phyloP scores from a whole-genome alignment of 176 grass and related monocot genomes.

The Carex myosuroides region DNA sequence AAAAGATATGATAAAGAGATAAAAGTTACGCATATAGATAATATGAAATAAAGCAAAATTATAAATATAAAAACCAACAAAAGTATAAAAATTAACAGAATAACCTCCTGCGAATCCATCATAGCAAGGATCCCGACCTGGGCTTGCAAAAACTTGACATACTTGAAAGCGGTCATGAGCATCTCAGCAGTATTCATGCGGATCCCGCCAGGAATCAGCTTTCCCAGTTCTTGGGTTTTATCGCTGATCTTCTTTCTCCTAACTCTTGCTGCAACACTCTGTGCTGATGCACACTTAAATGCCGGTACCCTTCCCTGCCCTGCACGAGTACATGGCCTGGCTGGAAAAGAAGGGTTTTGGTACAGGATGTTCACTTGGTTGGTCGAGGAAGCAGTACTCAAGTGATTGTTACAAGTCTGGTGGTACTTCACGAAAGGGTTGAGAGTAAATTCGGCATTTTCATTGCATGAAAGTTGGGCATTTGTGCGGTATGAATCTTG shows the following conservation, averaged over 20 bases:
- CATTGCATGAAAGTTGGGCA: constrained; percentile 20
- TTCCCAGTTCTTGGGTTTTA: constrained; percentile 61
- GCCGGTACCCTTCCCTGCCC: not conserved
- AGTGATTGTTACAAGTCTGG: not conserved
- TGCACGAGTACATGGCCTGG: not conserved
- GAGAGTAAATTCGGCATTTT: not conserved
- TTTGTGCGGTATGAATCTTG: not conserved
- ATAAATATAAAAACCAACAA: not conserved
- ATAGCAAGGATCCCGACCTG: constrained; percentile 63
- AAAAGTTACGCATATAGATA: not conserved
- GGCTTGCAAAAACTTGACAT: constrained; percentile 72
- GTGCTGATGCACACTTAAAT: constrained; percentile 8
- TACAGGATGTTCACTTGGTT: not conserved
- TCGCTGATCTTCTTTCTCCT: constrained; percentile 68
- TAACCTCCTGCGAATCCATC: constrained; percentile 42
- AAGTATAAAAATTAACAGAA: not conserved
- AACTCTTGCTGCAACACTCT: constrained; percentile 45
- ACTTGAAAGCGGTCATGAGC: constrained; percentile 45
- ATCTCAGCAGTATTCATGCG: constrained; percentile 79
- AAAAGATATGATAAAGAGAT: not conserved
- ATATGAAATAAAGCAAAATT: not conserved
- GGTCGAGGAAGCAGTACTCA: not conserved
- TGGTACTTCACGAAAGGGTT: not conserved
- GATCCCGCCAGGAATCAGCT: constrained; percentile 54
- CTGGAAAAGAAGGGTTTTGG: not conserved